These are phyloP conservation scores for Ramaria sp. DNA, from an alignment of 768 basidiomycete species.

Conservation along the genomic window DNA sequence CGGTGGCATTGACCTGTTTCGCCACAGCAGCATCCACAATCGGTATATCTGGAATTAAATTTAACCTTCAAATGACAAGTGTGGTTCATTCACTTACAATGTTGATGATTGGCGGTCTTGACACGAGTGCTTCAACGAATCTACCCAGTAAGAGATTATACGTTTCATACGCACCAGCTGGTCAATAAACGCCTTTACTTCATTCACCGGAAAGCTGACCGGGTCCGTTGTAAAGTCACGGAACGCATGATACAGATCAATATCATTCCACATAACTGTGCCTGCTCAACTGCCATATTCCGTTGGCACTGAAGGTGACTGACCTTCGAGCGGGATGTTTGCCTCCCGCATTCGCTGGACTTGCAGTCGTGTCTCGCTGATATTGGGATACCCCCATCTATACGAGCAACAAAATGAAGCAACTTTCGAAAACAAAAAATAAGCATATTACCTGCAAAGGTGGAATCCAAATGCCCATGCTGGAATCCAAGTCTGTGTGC, in stretches of 20 bases:
- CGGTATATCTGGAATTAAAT: conserved; percentile 41
- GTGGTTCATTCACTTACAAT: conserved; percentile 23
- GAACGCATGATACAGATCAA: conserved; percentile 59
- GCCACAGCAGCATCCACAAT: conserved; percentile 59
- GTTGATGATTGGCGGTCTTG: conserved; percentile 36
- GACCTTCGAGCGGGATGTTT: conserved; percentile 69
- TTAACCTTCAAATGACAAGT: background rate
- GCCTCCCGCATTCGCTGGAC: conserved; percentile 53
- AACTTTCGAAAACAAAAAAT: background rate
- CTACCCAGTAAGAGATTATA: conserved; percentile 7
- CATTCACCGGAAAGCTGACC: conserved; percentile 45
- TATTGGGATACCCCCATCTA: conserved; percentile 41
- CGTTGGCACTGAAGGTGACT: background rate
- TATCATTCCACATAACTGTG: conserved; percentile 70
- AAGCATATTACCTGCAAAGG: conserved; percentile 22
- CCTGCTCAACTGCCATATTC: background rate
- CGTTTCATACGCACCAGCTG: conserved; percentile 37
- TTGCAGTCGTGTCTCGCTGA: conserved; percentile 46
- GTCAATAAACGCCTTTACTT: conserved; percentile 41
- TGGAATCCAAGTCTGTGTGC: conserved; percentile 62
- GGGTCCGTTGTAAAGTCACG: conserved; percentile 66
- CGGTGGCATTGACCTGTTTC: conserved; percentile 45
- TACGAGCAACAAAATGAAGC: background rate
- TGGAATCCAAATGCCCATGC: conserved; percentile 76
- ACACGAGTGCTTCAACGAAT: background rate